Evolutionary conservation across 306 rosid species (phyloP).

Genomic region (Cucurbita ficifolia): DNA sequence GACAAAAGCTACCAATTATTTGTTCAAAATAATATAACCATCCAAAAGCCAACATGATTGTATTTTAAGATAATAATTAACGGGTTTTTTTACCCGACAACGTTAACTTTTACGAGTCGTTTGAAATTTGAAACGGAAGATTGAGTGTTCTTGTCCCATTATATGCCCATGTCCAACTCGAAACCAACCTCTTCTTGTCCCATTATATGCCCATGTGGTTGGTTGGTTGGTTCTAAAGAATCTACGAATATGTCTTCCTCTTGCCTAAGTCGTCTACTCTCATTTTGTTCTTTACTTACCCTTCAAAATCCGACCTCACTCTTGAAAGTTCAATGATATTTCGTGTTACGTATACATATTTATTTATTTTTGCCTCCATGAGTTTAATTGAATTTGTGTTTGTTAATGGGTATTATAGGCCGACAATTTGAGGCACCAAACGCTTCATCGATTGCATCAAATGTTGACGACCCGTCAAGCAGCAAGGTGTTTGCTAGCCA

Average conservation of each 20-base stretch:
- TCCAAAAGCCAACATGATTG: too few species aligned
- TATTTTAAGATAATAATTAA: too few species aligned
- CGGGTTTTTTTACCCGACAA: too few species aligned
- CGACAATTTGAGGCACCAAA: conserved; percentile 64
- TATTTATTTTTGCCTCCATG: too few species aligned
- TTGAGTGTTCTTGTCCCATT: too few species aligned
- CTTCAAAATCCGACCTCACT: background rate
- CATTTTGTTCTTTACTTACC: background rate
- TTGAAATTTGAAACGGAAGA: too few species aligned
- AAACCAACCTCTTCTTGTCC: background rate
- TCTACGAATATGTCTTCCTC: background rate
- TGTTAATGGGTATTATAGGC: conserved; percentile 36
- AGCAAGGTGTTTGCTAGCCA: conserved; percentile 72
- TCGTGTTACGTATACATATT: too few species aligned
- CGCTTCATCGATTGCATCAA: conserved; percentile 52
- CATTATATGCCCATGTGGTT: background rate
- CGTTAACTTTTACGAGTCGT: background rate
- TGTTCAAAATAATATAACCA: too few species aligned
- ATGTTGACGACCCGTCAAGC: conserved; percentile 74
- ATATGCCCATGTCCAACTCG: conserved; percentile 2
- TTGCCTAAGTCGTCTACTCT: too few species aligned
- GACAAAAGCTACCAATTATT: background rate
- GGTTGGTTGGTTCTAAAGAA: background rate
- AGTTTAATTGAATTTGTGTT: background rate
- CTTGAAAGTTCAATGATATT: background rate